These are phyloP conservation scores for Wallacemonas sp. DNA, from an alignment of 208 protist species.

Conservation along the genomic window DNA sequence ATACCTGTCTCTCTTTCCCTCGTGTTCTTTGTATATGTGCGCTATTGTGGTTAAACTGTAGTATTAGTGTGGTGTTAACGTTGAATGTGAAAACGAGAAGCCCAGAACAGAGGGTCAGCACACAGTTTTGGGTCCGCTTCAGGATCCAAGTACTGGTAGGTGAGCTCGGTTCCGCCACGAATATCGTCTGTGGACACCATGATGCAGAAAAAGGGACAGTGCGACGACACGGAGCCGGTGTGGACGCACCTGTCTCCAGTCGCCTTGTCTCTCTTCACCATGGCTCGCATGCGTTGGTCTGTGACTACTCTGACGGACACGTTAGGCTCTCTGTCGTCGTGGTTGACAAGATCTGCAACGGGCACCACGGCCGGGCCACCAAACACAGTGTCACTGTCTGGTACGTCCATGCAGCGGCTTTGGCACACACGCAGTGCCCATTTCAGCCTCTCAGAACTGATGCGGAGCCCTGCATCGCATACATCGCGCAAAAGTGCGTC, in stretches of 20 bases:
- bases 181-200: constrained; percentile 37
- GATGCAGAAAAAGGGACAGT: constrained; percentile 53
- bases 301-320: constrained; percentile 28
- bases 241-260: not conserved
- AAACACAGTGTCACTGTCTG: constrained; percentile 53
- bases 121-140: constrained; percentile 35
- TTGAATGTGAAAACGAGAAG: constrained; percentile 64
- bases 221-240: not conserved
- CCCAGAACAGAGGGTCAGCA: constrained; percentile 59
- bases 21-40: not conserved
- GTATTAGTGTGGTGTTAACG: not conserved
- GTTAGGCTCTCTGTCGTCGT: constrained; percentile 45
- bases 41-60: not conserved
- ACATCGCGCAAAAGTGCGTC: constrained; percentile 23
- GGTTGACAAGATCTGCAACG: constrained; percentile 79
- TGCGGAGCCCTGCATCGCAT: constrained; percentile 11
- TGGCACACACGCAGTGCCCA: constrained; percentile 55
- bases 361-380: constrained; percentile 77
- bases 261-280: not conserved
- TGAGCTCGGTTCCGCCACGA: constrained; percentile 41
- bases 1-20: not conserved
- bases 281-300: not conserved
- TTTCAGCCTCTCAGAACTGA: constrained; percentile 32
- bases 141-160: constrained; percentile 59
- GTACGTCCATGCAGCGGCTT: constrained; percentile 74